Base-by-base conservation (phyloP, 2,329 filamentous ascomycete genomes). In the Nemania bipapillata region DNA sequence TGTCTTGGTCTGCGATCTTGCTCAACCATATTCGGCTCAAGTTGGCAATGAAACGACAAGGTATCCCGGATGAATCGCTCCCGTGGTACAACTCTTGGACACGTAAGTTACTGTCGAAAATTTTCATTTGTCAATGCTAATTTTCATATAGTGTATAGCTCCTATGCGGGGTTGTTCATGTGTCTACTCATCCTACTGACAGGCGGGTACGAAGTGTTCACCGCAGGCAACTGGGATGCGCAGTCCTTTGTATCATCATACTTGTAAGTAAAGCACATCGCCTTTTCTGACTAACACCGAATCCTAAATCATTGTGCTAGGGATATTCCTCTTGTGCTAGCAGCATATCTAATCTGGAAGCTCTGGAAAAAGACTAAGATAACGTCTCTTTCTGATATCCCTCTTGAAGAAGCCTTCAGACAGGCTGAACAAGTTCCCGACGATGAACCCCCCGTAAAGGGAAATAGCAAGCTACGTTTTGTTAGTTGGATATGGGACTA, bases 161-260 rank as follows among this genome's bases (percentile, higher is more conserved):
- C 91, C 0, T 90, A 85, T 72, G 79, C 81, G 8, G 86, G 87
- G 0, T 81, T 94, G 4, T 76, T 83, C 68, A 86, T 90, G 82
- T 87, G 85, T 74, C 81, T 89, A 30, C 78, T 91, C 47, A 90
- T 93, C 68, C 80, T 94, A 3, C 82, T 93, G 47, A 93, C 91
- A 3, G 87, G 88, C 42, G 91, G 91, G 0, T 93, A 93, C 72
- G 75, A 81, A 1, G 86, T 88, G 3, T 91, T 91, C 66, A 88
- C 87, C 1, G 79, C 79, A 40, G 88, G 88, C 2, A 85, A 87
- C 65, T 90, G 88, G 87, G 81, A 85, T 63, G 74, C 86, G 0
- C 83, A 83, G 22, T 81, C 79, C 1, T 91, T 91, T 71, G 84
- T 90, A 1, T 89, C 88, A 0, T 85, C 87, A 0, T 91, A 91